A percentile compares a stretch with the other conserved stretches of the same genome.
Evolutionary conservation across 78 protist species (phyloP).

Genomic region (Bigelowiella natans): DNA sequence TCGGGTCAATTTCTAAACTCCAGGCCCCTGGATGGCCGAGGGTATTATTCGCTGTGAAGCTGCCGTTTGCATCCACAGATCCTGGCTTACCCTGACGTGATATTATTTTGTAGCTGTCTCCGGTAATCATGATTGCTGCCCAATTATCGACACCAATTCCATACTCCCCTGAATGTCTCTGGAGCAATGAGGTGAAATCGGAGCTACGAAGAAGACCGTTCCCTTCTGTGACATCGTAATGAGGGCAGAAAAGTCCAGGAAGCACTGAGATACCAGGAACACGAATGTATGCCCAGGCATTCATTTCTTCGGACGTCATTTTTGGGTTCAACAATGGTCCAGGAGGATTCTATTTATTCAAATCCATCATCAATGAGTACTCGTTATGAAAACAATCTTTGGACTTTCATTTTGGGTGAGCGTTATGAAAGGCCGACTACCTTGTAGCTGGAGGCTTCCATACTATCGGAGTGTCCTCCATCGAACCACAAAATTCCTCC

Average conservation of each 20-base stretch:
- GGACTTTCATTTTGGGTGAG: too few relatives aligned
- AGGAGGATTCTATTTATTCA: too few relatives aligned
- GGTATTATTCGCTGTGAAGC: background rate
- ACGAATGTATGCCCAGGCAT: background rate
- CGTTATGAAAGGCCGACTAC: too few relatives aligned
- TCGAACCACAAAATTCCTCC: constrained; percentile 5
- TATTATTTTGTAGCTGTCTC: background rate
- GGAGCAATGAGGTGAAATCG: background rate
- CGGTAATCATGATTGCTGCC: background rate
- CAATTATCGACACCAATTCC: background rate
- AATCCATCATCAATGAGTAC: too few relatives aligned
- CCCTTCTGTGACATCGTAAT: background rate
- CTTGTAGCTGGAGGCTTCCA: background rate
- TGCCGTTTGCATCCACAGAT: background rate
- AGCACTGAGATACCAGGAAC: background rate
- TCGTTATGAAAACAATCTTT: too few relatives aligned
- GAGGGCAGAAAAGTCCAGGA: background rate
- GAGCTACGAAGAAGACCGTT: background rate
- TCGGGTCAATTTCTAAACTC: background rate
- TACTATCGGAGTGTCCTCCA: constrained; percentile 4
- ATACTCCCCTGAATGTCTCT: background rate
- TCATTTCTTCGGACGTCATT: background rate
- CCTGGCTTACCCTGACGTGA: background rate
- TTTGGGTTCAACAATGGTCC: background rate
- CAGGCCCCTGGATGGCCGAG: background rate